Percentiles rank a stretch among this genome's conserved stretches.
These are phyloP conservation scores for Taphrina communis DNA, from an alignment of 1,139 yeast genomes.

Conservation along the genomic window DNA sequence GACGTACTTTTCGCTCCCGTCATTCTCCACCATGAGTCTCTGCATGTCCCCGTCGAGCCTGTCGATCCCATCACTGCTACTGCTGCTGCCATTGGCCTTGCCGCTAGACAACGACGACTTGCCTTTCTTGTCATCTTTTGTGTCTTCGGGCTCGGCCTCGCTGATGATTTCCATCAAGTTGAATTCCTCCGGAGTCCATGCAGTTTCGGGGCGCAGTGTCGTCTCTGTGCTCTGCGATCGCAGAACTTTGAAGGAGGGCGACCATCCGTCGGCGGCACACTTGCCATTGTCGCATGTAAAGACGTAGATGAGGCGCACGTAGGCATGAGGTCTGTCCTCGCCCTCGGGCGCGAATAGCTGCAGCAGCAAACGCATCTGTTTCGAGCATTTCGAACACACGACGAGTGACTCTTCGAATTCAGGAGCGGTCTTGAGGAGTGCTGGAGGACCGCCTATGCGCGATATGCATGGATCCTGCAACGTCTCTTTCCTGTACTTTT, in stretches of 20 bases:
- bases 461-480: slow-evolving; percentile 26
- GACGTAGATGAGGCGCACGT: slow-evolving; percentile 40
- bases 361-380: slow-evolving; percentile 32
- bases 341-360: slow-evolving; percentile 40
- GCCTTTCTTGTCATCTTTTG: background rate
- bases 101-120: no score
- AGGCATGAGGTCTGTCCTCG: slow-evolving; percentile 31
- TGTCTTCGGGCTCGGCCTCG: slow-evolving; percentile 37
- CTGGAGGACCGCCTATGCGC: slow-evolving; percentile 41
- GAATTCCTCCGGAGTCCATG: slow-evolving; percentile 7
- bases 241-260: slow-evolving; percentile 28
- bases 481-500: slow-evolving; percentile 23
- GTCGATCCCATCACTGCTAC: background rate
- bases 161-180: slow-evolving; percentile 36
- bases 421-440: slow-evolving; percentile 13
- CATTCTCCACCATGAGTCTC: slow-evolving; percentile 35
- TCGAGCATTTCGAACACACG: slow-evolving; percentile 22
- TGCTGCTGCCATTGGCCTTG: no score
- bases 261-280: slow-evolving; percentile 40
- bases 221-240: slow-evolving; percentile 22
- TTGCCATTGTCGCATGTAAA: slow-evolving; percentile 40
- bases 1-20: slow-evolving; percentile 42
- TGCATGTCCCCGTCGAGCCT: slow-evolving; percentile 7
- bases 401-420: slow-evolving; percentile 13
- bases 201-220: slow-evolving; percentile 13